These are phyloP conservation scores for Circinella minor DNA, from an alignment of 371 early-diverging fungal genomes.

Conservation along the genomic window DNA sequence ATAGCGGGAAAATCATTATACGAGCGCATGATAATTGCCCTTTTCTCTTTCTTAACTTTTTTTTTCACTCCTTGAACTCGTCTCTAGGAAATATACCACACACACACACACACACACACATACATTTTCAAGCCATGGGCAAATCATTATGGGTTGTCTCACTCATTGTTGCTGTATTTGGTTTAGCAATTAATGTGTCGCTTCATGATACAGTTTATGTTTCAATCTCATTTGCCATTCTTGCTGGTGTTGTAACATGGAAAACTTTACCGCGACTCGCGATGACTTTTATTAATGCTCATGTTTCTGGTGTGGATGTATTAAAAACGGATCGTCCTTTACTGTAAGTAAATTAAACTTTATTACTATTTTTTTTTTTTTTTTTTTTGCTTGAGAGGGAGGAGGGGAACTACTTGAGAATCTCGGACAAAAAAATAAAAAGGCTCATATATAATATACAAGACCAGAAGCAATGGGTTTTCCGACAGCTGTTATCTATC, in stretches of 20 bases:
- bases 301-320: conserved; percentile 82
- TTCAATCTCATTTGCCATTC: conserved; percentile 65
- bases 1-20: not conserved
- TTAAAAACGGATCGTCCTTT: conserved; percentile 76
- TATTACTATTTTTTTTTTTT: too few relatives aligned
- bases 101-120: too few relatives aligned
- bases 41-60: not conserved
- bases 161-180: conserved; percentile 5
- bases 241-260: conserved; percentile 69
- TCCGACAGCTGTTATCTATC: conserved; percentile 69
- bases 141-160: conserved; percentile 5
- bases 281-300: conserved; percentile 70
- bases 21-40: not conserved
- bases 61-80: not conserved
- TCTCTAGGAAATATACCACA: not conserved
- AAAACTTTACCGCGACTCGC: conserved; percentile 60
- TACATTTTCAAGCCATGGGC: conserved; percentile 7
- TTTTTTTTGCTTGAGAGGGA: too few relatives aligned
- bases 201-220: conserved; percentile 27
- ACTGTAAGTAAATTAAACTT: conserved; percentile 51
- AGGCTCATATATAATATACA: not conserved
- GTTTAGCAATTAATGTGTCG: not conserved
- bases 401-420: too few relatives aligned
- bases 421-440: too few relatives aligned
- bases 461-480: conserved; percentile 51